Evolutionary conservation across 768 basidiomycete genomes (phyloP), one percentile per base, ranked within the genome.

Genomic region (Phylloporus arenicola): DNA sequence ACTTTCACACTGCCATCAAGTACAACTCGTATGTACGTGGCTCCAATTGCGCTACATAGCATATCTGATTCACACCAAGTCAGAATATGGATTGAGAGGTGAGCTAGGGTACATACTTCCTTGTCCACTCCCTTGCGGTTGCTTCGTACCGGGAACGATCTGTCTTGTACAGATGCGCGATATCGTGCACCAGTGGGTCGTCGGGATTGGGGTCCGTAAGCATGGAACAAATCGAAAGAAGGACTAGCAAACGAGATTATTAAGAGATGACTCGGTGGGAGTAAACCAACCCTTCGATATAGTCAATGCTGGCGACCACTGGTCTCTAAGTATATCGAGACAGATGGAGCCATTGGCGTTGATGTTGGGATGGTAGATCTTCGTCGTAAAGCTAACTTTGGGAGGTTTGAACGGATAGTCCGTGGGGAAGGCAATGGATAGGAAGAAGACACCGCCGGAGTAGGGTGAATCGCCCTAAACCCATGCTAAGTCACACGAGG

Each of bases 321-420:
- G 96, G 71, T 99, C 96, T 71, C 94, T 80, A 67, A 99, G 75
- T 66, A 99, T 99, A 71, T 99, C 96, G 62, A 99, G 75, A 71
- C 95, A 99, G 72, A 99, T 98, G 57, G 92, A 94, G 37, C 96
- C 96, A 64, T 99, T 99, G 61, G 95, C 91, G 69, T 99, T 99
- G 92, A 99, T 97, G 79, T 98, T 98, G 31, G 95, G 95, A 72
- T 98, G 95, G 72, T 97, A 98, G 63, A 97, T 97, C 88, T 96
- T 97, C 67, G 96, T 98, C 59, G 92, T 95, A 73, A 99, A 99
- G 77, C 87, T 87, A 74, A 99, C 92, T 82, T 99, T 99, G 72
- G 96, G 96, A 38, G 96, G 96, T 75, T 98, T 97, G 86, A 98
- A 98, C 22, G 96, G 96, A 77, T 99, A 99, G 71, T 99, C 95